Percentiles rank a stretch among this genome's conserved stretches.
Conservation (phyloP, 306 rosid species). For the Comarum palustre region DNA sequence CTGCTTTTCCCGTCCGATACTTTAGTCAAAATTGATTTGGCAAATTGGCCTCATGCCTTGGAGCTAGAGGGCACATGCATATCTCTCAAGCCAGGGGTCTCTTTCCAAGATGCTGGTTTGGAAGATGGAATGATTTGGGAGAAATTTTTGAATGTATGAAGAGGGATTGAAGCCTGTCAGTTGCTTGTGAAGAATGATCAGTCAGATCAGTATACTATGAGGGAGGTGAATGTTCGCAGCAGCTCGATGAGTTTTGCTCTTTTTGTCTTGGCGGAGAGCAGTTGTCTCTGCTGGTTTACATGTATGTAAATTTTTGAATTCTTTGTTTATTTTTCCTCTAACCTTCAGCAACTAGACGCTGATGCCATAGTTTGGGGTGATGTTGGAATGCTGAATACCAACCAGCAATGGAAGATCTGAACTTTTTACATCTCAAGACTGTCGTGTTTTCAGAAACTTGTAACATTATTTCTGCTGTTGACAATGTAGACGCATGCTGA, state of each 20-base stretch:
- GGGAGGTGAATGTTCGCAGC: background rate
- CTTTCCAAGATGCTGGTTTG: background rate
- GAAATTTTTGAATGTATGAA: background rate
- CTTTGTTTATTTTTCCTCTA: constrained; percentile 3
- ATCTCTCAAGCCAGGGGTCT: background rate
- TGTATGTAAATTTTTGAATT: constrained; percentile 8
- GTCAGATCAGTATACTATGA: background rate
- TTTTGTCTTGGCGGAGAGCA: background rate
- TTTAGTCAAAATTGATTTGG: constrained; percentile 28
- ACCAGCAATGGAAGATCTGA: constrained; percentile 13
- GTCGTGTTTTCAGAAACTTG: background rate
- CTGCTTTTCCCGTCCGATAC: constrained; percentile 55
- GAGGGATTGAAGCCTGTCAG: background rate
- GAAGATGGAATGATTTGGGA: constrained; percentile 3
- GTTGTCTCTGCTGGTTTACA: constrained; percentile 24
- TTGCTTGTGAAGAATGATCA: constrained; percentile 1
- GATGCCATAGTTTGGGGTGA: background rate
- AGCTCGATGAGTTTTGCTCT: constrained; percentile 4
- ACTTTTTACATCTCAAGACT: background rate
- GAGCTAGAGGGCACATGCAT: background rate
- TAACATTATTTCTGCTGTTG: background rate
- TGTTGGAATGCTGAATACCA: constrained; percentile 23
- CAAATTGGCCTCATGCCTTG: constrained; percentile 3
- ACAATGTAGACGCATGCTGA: background rate
- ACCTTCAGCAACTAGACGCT: background rate